These are phyloP conservation scores for Saraca asoca DNA, from an alignment of 331 rosid species.

Conservation along the genomic window DNA sequence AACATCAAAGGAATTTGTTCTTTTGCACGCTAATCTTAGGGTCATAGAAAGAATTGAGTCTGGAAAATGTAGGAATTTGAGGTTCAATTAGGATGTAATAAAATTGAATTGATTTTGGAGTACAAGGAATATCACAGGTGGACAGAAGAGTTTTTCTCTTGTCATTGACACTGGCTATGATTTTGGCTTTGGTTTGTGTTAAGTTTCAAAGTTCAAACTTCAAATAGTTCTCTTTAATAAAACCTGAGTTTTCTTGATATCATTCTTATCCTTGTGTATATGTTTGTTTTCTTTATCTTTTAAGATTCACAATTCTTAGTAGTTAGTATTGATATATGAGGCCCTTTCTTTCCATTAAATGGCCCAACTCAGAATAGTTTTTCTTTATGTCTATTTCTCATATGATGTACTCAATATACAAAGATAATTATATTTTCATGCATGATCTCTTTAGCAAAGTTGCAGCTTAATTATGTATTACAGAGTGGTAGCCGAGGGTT, in stretches of 20 bases:
- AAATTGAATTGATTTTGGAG: constrained; percentile 8
- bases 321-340: constrained; percentile 12
- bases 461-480: constrained; percentile 34
- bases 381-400: constrained; percentile 1
- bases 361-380: background rate
- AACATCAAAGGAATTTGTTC: no score
- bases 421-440: constrained; percentile 9
- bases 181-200: constrained; percentile 8
- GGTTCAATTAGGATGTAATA: constrained; percentile 19
- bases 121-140: constrained; percentile 17
- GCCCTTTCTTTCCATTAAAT: constrained; percentile 14
- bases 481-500: constrained; percentile 47
- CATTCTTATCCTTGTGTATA: background rate
- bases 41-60: background rate
- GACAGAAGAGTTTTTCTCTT: constrained; percentile 12
- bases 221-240: background rate
- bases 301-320: background rate
- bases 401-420: background rate
- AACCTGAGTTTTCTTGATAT: background rate
- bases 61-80: constrained; percentile 20
- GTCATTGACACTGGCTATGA: background rate
- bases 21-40: background rate
- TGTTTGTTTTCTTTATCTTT: constrained; percentile 2
- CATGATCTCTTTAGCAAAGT: constrained; percentile 31
- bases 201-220: background rate